A percentile compares a stretch with the other conserved stretches of the same genome.
Evolutionary conservation across 768 basidiomycete genomes (phyloP).

Genomic region (Boletus pseudopeckii): DNA sequence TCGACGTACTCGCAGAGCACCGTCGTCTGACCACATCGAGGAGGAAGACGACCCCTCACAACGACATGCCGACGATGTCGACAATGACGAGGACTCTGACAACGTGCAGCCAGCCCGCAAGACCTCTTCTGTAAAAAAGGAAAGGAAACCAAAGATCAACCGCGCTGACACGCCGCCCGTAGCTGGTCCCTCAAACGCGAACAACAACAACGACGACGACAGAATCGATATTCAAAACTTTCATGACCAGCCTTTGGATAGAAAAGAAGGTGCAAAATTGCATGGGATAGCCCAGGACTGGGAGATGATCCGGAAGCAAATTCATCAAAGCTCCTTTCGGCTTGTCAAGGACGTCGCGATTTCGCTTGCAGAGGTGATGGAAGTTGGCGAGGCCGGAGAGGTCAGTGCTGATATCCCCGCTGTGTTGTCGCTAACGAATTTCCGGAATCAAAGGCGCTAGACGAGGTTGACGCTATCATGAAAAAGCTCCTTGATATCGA

Average conservation of each 20-base stretch:
- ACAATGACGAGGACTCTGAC: slow-evolving; percentile 30
- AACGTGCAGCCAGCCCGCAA: slow-evolving; percentile 39
- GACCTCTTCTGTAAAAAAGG: slow-evolving; percentile 26
- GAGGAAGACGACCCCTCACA: slow-evolving; percentile 47
- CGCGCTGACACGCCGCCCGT: slow-evolving; percentile 17
- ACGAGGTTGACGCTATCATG: slow-evolving; percentile 64
- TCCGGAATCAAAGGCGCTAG: slow-evolving; percentile 42
- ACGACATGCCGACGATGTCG: slow-evolving; percentile 41
- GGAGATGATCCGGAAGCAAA: slow-evolving; percentile 49
- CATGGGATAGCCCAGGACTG: slow-evolving; percentile 62
- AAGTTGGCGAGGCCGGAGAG: slow-evolving; percentile 48
- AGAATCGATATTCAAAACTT: slow-evolving; percentile 62
- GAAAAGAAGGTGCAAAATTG: slow-evolving; percentile 49
- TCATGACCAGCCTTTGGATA: slow-evolving; percentile 61
- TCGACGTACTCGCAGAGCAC: slow-evolving; percentile 40
- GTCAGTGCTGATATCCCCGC: slow-evolving; percentile 33
- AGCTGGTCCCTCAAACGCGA: slow-evolving; percentile 25
- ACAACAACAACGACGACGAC: slow-evolving; percentile 34
- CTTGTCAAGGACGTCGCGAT: slow-evolving; percentile 52
- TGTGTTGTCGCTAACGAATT: neutral
- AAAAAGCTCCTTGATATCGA: slow-evolving; percentile 65
- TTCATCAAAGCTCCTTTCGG: slow-evolving; percentile 41
- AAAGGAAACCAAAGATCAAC: slow-evolving; percentile 29
- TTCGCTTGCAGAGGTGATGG: slow-evolving; percentile 60
- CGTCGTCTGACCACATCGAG: slow-evolving; percentile 57